Evolutionary conservation across 305 asterid genomes (phyloP), one percentile per base, ranked within the genome.

Genomic region (Ilex paraguariensis): DNA sequence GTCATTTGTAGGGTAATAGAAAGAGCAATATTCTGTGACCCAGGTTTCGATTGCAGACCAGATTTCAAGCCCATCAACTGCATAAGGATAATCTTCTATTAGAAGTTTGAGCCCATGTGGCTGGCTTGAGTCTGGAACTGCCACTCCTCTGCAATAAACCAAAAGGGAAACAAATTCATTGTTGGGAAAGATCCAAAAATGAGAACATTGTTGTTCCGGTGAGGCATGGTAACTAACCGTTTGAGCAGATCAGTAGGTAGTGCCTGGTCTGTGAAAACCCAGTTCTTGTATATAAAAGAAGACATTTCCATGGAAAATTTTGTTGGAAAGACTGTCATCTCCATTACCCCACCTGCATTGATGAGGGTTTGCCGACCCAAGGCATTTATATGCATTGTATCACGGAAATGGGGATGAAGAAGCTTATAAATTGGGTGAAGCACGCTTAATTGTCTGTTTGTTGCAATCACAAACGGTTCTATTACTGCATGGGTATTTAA

Each of bases 31-130:
- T 6, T 90, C 90, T 0, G 17, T 53, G n/a, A 92, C 98, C 98
- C 98, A 92, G 15, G 76, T 64, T 70, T 84, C 58, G 31, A 92
- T 92, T 31, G 96, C 93, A 28, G 79, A 71, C 97, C 97, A 92
- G 21, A 92, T 75, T 21, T 92, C 98, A 42, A 92, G 82, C 56
- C 98, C 98, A 48, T 92, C 98, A 0, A 84, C 94, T 0, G 98
- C 98, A 14, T 65, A 92, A 13, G 98, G 98, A 49, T 92, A 92
- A n/a, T n/a, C n/a, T n/a, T n/a, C n/a, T n/a, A 92, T 89, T 33
- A 87, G 64, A 31, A 92, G 91, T 45, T 57, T 71, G 31, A 92
- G 74, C 52, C 94, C 95, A 39, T 80, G 75, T 57, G 94, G 95
- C 62, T 82, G 68, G 67, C 75, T 80, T 13, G 87, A 55, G 68